Evolutionary conservation across 2,329 filamentous ascomycete genomes (phyloP).

Genomic region (Verticillium zaregamsianum): DNA sequence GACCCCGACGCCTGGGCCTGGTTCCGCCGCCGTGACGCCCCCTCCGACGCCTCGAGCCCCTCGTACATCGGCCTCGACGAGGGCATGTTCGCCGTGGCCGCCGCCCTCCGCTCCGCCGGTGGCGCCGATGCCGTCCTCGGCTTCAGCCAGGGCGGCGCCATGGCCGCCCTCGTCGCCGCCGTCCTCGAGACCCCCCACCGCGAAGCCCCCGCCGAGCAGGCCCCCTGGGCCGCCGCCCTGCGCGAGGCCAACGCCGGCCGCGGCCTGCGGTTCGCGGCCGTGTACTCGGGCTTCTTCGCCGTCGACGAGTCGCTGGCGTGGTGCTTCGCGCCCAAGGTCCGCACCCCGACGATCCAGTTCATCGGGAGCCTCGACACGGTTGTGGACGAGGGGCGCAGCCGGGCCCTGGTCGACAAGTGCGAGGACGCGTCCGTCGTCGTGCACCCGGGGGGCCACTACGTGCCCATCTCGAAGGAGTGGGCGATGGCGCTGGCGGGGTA

Average conservation of each 20-base stretch:
- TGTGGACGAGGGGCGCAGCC: constrained; percentile 72
- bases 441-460: constrained; percentile 87
- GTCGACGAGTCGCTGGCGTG: constrained; percentile 57
- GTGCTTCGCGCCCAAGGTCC: constrained; percentile 67
- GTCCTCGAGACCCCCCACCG: constrained; percentile 57
- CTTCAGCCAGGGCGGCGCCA: constrained; percentile 75
- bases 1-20: constrained; percentile 72
- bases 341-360: constrained; percentile 76
- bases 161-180: constrained; percentile 67
- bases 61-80: constrained; percentile 67
- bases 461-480: constrained; percentile 80
- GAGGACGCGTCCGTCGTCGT: constrained; percentile 50
- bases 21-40: constrained; percentile 66
- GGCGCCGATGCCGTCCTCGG: constrained; percentile 76
- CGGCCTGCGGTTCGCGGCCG: constrained; percentile 65
- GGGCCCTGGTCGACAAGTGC: constrained; percentile 62
- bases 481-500: constrained; percentile 72
- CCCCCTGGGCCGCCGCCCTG: constrained; percentile 38
- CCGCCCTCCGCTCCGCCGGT: constrained; percentile 57
- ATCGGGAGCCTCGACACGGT: constrained; percentile 82
- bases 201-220: constrained; percentile 21
- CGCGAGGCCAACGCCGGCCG: constrained; percentile 43
- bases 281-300: constrained; percentile 74
- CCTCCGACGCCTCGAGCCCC: constrained; percentile 36
- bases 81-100: constrained; percentile 61